A percentile compares a stretch with the other conserved stretches of the same genome.
Conservation (phyloP, 805 yeast genomes). For the Zygoascus biomembranicola region DNA sequence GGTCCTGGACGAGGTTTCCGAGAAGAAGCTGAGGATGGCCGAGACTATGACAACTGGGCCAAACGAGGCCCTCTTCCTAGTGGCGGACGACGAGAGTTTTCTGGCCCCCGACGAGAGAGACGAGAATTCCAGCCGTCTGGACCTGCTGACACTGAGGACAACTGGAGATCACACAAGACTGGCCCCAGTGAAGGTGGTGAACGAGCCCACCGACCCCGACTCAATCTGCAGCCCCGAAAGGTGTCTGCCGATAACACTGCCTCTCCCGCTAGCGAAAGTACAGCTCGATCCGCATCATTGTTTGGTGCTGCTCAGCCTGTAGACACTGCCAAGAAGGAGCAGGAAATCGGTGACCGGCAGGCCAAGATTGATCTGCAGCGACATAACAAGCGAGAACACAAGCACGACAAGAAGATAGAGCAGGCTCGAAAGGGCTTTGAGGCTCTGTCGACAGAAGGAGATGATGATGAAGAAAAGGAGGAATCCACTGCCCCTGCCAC, state of each 20-base stretch:
- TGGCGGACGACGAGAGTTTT: conserved; percentile 9
- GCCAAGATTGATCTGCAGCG: background rate
- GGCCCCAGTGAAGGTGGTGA: conserved; percentile 13
- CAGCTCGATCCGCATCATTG: conserved; percentile 34
- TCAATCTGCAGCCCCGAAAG: conserved; percentile 29
- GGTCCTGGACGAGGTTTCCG: conserved; percentile 5
- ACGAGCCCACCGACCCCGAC: conserved; percentile 15
- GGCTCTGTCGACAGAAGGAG: conserved; percentile 49
- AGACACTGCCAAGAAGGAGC: conserved; percentile 57
- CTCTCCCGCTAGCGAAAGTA: conserved; percentile 16
- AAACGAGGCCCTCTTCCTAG: conserved; percentile 25
- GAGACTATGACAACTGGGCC: conserved; percentile 38
- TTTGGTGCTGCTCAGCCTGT: conserved; percentile 85
- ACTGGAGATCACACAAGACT: conserved; percentile 25
- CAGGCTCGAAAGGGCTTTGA: conserved; percentile 16
- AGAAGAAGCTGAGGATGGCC: conserved; percentile 31
- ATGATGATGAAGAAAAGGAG: conserved; percentile 7
- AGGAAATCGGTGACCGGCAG: conserved; percentile 43
- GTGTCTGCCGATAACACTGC: conserved; percentile 12
- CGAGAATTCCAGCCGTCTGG: background rate
- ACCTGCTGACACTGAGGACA: conserved; percentile 19
- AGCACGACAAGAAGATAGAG: conserved; percentile 9
- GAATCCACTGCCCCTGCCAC: background rate
- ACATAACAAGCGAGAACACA: conserved; percentile 4
- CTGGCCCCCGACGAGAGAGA: conserved; percentile 16